phyloP scores from a whole-genome alignment of 257 asterid species.

The Prunella vulgaris region DNA sequence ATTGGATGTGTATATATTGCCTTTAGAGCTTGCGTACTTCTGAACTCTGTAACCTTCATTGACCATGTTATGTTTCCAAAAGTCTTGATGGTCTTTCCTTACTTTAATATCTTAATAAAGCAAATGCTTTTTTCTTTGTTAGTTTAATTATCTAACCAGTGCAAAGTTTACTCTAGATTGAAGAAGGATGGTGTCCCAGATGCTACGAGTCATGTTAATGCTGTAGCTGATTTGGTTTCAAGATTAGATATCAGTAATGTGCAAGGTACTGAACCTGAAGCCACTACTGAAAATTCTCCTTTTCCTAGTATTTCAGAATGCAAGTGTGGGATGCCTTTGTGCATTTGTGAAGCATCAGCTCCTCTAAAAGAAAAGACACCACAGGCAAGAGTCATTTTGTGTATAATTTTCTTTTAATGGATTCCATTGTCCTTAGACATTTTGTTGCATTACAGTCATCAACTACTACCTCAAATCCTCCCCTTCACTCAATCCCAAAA shows the following conservation, averaged over 20 bases:
- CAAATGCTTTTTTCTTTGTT: neutral
- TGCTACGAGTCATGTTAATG: slow-evolving; percentile 50
- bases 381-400: slow-evolving; percentile 44
- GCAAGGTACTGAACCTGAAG: slow-evolving; percentile 43
- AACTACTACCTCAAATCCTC: slow-evolving; percentile 35
- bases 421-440: slow-evolving; percentile 18
- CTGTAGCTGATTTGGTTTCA: slow-evolving; percentile 60
- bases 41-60: slow-evolving; percentile 1
- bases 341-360: slow-evolving; percentile 91
- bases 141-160: neutral
- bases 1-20: slow-evolving; percentile 7
- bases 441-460: slow-evolving; percentile 42
- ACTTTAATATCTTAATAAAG: slow-evolving; percentile 2
- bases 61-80: neutral
- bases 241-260: slow-evolving; percentile 53
- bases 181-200: slow-evolving; percentile 44
- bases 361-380: slow-evolving; percentile 40
- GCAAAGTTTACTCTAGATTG: slow-evolving; percentile 33
- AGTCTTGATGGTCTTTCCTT: neutral
- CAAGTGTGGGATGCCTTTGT: slow-evolving; percentile 98
- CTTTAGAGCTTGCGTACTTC: slow-evolving; percentile 7
- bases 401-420: slow-evolving; percentile 13
- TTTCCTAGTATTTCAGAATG: slow-evolving; percentile 50
- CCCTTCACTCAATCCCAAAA: slow-evolving; percentile 43
- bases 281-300: slow-evolving; percentile 34